Percentiles rank a stretch among this genome's conserved stretches.
These are phyloP conservation scores for Volutella citrinella DNA, from an alignment of 2,329 filamentous ascomycete species.

Conservation along the genomic window DNA sequence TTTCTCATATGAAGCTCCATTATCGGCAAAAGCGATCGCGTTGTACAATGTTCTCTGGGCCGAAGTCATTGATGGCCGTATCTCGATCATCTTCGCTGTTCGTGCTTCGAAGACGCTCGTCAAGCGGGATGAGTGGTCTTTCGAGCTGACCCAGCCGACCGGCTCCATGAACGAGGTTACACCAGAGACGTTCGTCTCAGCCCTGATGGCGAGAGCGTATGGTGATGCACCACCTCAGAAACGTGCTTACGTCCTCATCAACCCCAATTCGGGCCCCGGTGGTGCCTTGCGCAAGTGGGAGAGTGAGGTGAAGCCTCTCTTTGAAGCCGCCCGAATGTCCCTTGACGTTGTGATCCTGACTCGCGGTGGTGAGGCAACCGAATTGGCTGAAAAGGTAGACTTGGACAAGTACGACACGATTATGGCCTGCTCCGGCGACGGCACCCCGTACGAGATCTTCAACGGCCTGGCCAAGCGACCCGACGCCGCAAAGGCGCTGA, in stretches of 20 bases:
- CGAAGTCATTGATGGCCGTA: slow-evolving; percentile 54
- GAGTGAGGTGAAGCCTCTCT: slow-evolving; percentile 73
- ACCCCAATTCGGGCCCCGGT: slow-evolving; percentile 86
- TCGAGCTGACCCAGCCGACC: slow-evolving; percentile 38
- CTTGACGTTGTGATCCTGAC: slow-evolving; percentile 72
- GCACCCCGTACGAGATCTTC: slow-evolving; percentile 88
- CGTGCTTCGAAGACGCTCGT: slow-evolving; percentile 57
- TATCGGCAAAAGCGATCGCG: slow-evolving; percentile 63
- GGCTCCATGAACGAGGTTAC: slow-evolving; percentile 30
- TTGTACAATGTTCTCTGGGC: slow-evolving; percentile 86
- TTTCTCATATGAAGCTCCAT: too few species aligned
- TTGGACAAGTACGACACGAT: slow-evolving; percentile 80
- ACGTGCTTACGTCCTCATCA: slow-evolving; percentile 83
- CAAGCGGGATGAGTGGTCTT: slow-evolving; percentile 55
- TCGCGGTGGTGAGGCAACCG: slow-evolving; percentile 72
- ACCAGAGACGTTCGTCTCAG: slow-evolving; percentile 60
- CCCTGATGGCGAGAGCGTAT: slow-evolving; percentile 69
- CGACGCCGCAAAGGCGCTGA: slow-evolving; percentile 72
- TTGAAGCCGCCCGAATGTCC: slow-evolving; percentile 75
- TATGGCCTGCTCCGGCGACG: slow-evolving; percentile 88
- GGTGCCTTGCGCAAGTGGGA: slow-evolving; percentile 70
- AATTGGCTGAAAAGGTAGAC: slow-evolving; percentile 73
- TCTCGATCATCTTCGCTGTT: slow-evolving; percentile 72
- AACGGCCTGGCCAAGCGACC: slow-evolving; percentile 79
- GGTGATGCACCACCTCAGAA: slow-evolving; percentile 64